Conservation (phyloP, 2,329 filamentous ascomycete species). For the Biscogniauxia sp. region DNA sequence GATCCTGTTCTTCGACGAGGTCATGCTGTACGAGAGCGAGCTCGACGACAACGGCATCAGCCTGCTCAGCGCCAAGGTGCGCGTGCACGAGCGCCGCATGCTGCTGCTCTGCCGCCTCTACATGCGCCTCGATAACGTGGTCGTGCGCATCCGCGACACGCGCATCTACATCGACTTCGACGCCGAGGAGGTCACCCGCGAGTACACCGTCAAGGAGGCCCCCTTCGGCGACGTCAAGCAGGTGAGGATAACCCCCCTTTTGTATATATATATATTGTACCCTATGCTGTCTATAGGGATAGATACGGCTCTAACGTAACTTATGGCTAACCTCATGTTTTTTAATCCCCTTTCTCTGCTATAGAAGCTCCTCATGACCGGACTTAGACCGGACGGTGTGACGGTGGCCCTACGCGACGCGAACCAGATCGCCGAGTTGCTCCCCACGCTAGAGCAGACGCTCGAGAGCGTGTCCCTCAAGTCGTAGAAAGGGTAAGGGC, state of each 20-base stretch:
- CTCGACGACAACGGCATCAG: slow-evolving; percentile 96
- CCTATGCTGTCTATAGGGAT: too few relatives aligned
- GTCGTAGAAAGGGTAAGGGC: slow-evolving; percentile 4
- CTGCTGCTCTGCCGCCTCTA: slow-evolving; percentile 84
- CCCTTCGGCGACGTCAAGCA: slow-evolving; percentile 72
- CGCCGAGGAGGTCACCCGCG: slow-evolving; percentile 73
- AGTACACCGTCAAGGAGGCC: slow-evolving; percentile 88
- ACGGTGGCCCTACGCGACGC: slow-evolving; percentile 68
- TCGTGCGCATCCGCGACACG: slow-evolving; percentile 86
- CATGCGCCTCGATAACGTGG: slow-evolving; percentile 86
- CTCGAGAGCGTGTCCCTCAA: slow-evolving; percentile 45
- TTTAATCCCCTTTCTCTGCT: too few relatives aligned
- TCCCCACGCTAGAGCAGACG: slow-evolving; percentile 60
- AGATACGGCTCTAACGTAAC: too few relatives aligned
- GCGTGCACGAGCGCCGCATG: slow-evolving; percentile 88
- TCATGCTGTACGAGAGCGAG: slow-evolving; percentile 95
- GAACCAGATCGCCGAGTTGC: slow-evolving; percentile 60
- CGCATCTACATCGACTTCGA: slow-evolving; percentile 89
- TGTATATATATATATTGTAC: too few relatives aligned
- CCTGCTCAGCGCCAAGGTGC: slow-evolving; percentile 82
- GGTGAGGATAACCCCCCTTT: slow-evolving; percentile 44
- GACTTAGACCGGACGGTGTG: slow-evolving; percentile 57
- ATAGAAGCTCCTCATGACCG: slow-evolving; percentile 38
- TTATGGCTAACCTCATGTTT: too few relatives aligned
- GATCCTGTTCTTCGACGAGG: slow-evolving; percentile 94